Base-by-base conservation (phyloP, 192 early-diverging fungal species). In the Oehlia diaphana region DNA sequence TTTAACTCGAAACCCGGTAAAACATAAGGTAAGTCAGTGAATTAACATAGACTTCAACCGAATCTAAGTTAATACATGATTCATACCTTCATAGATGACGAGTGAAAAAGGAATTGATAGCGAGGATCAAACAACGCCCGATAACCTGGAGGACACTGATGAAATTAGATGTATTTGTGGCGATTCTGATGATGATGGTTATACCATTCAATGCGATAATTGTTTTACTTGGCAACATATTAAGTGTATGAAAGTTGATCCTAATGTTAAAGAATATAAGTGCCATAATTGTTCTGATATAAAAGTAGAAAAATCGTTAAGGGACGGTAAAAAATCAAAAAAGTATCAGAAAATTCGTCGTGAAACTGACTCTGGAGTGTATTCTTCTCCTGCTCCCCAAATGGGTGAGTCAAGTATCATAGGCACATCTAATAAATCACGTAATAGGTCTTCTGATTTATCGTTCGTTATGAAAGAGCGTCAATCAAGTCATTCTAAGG, bases 171-270 rank as follows among this genome's bases (percentile, higher is more conserved):
- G 98, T 85, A 96, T 99, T 73, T 99, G 98, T 84, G 86, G 87
- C 28, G 90, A 88, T 76, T 88, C 88, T 63, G 93, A 97, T 76
- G 98, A 99, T 87, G 98, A 99, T 88, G 98, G 98, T 16, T 97
- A 92, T 64, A 98, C 98, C 9, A 95, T 99, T 63, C 95, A 98
- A 76, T 99, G 98, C 83, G 98, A 99, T 68, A 85, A 89, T 67
- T 99, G 98, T 81, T 79, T 89, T 7, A 95, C 96, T 6, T 99
- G 98, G 98, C 98, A 99, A 80, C 98, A 99, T 83, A 91, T 91
- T 8, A 88, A 91, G 28, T 99, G 98, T 81, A 92, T 99, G 14
- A 84, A 85, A 14, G 88, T 93, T 58, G 86, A 89, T 49, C 86
- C 90, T 70, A 87, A 88, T 64, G 91, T 21, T 21, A 6, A 58